phyloP scores from a whole-genome alignment of 2,329 filamentous ascomycete species.

The Amphichorda felina region DNA sequence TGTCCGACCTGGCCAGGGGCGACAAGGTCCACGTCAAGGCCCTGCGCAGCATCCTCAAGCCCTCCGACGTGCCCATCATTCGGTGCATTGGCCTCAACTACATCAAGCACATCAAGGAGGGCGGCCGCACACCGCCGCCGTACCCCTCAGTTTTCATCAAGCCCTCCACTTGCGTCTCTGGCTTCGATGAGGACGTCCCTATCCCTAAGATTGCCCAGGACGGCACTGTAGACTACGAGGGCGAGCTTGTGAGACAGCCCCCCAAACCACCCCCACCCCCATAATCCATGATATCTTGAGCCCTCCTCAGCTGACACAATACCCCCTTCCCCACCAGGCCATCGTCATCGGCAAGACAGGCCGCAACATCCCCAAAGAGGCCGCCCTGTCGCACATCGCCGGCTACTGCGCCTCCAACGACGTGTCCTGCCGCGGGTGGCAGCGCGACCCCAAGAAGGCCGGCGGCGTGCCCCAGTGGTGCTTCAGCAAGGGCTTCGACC shows the following conservation, averaged over 20 bases:
- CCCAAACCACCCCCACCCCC: neutral
- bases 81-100: slow-evolving; percentile 35
- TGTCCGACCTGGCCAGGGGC: neutral
- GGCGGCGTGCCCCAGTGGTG: slow-evolving; percentile 36
- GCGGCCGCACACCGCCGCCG: slow-evolving; percentile 35
- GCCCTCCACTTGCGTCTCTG: slow-evolving; percentile 25
- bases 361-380: slow-evolving; percentile 32
- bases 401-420: slow-evolving; percentile 37
- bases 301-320: neutral
- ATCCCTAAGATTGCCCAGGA: slow-evolving; percentile 35
- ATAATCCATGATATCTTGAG: no score
- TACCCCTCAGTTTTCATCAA: slow-evolving; percentile 40
- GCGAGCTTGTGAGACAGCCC: slow-evolving; percentile 23
- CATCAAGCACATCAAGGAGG: slow-evolving; percentile 19
- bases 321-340: slow-evolving; percentile 8
- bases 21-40: slow-evolving; percentile 1
- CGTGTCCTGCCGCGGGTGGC: slow-evolving; percentile 39
- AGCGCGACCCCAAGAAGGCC: slow-evolving; percentile 34
- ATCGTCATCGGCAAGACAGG: slow-evolving; percentile 42
- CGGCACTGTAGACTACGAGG: slow-evolving; percentile 35
- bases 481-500: slow-evolving; percentile 43
- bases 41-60: neutral
- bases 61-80: slow-evolving; percentile 22
- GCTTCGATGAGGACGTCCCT: slow-evolving; percentile 22
- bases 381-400: slow-evolving; percentile 33